phyloP scores from a whole-genome alignment of 2,329 filamentous ascomycete species.

The Grosmannia serpens region DNA sequence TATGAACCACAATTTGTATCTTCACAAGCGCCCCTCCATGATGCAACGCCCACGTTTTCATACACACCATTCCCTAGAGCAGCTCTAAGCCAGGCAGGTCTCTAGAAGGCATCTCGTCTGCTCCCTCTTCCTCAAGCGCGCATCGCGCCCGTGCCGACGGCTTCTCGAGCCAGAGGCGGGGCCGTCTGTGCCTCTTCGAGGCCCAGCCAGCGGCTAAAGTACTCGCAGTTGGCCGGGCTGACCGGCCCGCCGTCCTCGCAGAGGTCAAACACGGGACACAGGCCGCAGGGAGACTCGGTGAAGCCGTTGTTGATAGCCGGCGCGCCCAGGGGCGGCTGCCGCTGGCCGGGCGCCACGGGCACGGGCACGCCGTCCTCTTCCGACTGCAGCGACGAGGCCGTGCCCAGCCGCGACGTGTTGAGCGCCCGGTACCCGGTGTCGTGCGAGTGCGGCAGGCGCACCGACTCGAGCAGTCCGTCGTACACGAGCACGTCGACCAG shows the following conservation, averaged over 20 bases:
- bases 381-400: constrained; percentile 20
- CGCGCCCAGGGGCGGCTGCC: constrained; percentile 20
- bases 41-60: not conserved
- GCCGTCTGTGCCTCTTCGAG: constrained; percentile 21
- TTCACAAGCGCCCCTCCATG: not conserved
- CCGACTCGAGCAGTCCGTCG: constrained; percentile 66
- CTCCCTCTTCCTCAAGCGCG: not conserved
- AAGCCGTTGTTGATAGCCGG: constrained; percentile 53
- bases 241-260: constrained; percentile 88
- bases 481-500: constrained; percentile 80
- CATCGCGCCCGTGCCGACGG: constrained; percentile 1
- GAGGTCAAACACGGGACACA: constrained; percentile 85
- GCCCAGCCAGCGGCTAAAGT: constrained; percentile 76
- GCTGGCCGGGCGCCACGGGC: not conserved
- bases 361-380: constrained; percentile 11
- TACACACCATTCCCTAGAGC: not conserved
- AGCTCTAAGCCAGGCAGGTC: not conserved
- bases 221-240: constrained; percentile 80
- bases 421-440: constrained; percentile 39
- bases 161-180: not conserved
- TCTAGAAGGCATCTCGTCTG: not conserved
- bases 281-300: constrained; percentile 81
- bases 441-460: constrained; percentile 35
- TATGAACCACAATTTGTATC: not conserved
- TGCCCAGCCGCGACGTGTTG: constrained; percentile 32